Conservation (phyloP, 1,284 basidiomycete species). For the Trametes sp. region DNA sequence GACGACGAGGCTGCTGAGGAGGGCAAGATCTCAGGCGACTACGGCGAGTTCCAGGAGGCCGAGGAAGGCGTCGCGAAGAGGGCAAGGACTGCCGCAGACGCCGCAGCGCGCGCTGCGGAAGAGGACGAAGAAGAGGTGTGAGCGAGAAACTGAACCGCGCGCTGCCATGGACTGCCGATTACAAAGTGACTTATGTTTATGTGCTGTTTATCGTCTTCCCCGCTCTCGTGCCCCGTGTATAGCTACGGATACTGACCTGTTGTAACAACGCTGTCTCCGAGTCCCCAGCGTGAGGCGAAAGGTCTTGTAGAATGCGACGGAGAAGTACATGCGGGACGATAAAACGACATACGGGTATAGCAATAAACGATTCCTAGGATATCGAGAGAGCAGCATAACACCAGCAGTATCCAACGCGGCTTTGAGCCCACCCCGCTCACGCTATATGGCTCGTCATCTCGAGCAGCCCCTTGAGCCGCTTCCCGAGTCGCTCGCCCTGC, state of each 20-base stretch:
- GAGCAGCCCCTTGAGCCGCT: conserved; percentile 72
- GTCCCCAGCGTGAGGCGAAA: too few relatives aligned
- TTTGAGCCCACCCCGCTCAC: not conserved
- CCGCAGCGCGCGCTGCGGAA: conserved; percentile 11
- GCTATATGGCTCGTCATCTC: conserved; percentile 57
- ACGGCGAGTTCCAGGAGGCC: conserved; percentile 44
- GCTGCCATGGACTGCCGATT: not conserved
- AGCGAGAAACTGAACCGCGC: not conserved
- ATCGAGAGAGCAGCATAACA: conserved; percentile 20
- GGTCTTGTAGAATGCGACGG: not conserved
- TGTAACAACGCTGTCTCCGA: conserved; percentile 1
- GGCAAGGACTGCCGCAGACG: conserved; percentile 31
- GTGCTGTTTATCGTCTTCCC: conserved; percentile 1
- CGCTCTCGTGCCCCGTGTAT: not conserved
- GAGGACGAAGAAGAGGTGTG: conserved; percentile 25
- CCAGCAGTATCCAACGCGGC: conserved; percentile 12
- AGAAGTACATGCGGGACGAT: conserved; percentile 9
- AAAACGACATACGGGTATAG: conserved; percentile 34
- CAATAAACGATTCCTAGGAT: conserved; percentile 31
- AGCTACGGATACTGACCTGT: conserved; percentile 11
- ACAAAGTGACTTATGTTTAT: conserved; percentile 10
- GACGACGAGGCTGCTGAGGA: conserved; percentile 43
- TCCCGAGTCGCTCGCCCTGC: conserved; percentile 74
- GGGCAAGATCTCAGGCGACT: conserved; percentile 36
- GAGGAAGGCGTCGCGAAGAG: conserved; percentile 51